Evolutionary conservation across 352 stramenopile genomes (phyloP).

Genomic region (Thraustochytrium sp.): DNA sequence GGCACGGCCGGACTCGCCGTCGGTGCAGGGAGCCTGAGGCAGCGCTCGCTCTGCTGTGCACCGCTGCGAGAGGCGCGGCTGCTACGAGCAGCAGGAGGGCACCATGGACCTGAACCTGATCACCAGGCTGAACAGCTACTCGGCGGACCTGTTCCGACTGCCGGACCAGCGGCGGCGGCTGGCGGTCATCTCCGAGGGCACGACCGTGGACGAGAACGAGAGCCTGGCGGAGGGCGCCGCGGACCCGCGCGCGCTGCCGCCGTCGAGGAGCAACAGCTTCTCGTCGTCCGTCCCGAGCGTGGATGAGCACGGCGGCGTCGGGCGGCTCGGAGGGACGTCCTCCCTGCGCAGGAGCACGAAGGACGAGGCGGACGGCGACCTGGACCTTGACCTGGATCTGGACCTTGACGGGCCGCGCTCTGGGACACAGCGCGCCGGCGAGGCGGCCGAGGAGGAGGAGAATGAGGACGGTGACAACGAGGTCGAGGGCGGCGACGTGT

Average conservation of each 20-base stretch:
- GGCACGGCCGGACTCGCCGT: no score
- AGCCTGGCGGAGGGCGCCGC: not conserved
- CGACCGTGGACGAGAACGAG: not conserved
- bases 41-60: no score
- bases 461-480: not conserved
- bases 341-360: not conserved
- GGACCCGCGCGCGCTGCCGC: not conserved
- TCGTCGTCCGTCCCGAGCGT: not conserved
- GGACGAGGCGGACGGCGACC: no score
- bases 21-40: no score
- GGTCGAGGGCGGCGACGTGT: not conserved
- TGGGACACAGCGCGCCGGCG: no score
- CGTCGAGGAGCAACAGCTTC: not conserved
- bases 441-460: not conserved
- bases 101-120: conserved; percentile 37
- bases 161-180: not conserved
- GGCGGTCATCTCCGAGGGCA: not conserved
- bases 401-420: no score
- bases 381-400: no score
- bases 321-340: not conserved
- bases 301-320: not conserved
- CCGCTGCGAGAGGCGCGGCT: no score
- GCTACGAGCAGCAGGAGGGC: not conserved
- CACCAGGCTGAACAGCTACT: conserved; percentile 1
- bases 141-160: conserved; percentile 19